Evolutionary conservation across 176 grass and related monocot genomes (phyloP).

Genomic region (Oryza rufipogon): DNA sequence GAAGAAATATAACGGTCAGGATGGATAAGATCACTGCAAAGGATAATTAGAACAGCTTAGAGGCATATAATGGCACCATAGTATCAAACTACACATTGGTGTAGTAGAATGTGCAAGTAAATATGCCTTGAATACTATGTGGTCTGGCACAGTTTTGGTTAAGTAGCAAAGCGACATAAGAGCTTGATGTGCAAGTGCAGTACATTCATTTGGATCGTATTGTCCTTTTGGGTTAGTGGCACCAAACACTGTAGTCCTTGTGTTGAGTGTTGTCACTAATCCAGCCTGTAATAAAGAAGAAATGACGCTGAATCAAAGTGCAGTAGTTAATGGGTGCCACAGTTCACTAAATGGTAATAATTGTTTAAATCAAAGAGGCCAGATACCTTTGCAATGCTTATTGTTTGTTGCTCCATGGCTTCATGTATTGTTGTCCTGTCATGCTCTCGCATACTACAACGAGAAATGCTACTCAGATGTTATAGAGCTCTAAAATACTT

Average conservation of each 20-base stretch:
- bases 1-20: constrained; percentile 19
- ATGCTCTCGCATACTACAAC: constrained; percentile 86
- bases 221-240: constrained; percentile 97
- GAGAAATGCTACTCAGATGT: constrained; percentile 21
- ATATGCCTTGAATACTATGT: constrained; percentile 17
- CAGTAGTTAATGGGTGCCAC: not conserved
- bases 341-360: not conserved
- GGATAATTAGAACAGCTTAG: constrained; percentile 1
- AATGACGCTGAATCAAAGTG: constrained; percentile 22
- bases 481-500: constrained; percentile 9
- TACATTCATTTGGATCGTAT: constrained; percentile 90
- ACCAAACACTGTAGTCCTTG: constrained; percentile 85
- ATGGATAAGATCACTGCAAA: constrained; percentile 15
- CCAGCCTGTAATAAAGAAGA: constrained; percentile 71
- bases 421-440: constrained; percentile 99
- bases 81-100: not conserved
- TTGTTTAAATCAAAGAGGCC: constrained; percentile 10
- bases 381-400: constrained; percentile 92
- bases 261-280: constrained; percentile 88
- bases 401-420: constrained; percentile 99
- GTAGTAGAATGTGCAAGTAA: constrained; percentile 13
- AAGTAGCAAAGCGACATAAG: constrained; percentile 1
- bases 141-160: not conserved
- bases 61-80: not conserved
- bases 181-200: constrained; percentile 33